Percentiles rank a stretch among this genome's conserved stretches.
These are phyloP conservation scores for Streptanthus diversifolius DNA, from an alignment of 345 rosid genomes.

Conservation along the genomic window DNA sequence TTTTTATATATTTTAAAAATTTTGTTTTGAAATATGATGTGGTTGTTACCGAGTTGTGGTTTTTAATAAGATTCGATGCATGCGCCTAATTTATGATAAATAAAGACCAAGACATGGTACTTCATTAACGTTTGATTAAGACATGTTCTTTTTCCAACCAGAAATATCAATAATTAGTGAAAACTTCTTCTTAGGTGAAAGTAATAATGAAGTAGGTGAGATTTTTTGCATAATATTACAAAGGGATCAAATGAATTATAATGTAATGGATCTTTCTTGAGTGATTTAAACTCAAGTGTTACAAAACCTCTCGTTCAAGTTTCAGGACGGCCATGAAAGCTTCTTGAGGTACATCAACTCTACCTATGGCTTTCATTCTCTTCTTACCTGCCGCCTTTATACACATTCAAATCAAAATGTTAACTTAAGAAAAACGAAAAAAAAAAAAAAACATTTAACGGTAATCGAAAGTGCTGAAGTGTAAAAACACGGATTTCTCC, in stretches of 20 bases:
- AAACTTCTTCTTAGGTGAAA: neutral
- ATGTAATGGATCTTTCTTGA: neutral
- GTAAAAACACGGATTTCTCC: neutral
- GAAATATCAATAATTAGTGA: no score
- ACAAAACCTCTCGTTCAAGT: slow-evolving; percentile 91
- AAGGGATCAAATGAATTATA: neutral
- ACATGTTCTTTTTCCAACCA: neutral
- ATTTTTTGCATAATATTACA: slow-evolving; percentile 5
- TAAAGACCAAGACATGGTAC: neutral
- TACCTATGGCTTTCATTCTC: slow-evolving; percentile 97
- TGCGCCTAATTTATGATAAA: slow-evolving; percentile 2
- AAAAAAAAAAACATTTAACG: neutral
- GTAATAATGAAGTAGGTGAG: neutral
- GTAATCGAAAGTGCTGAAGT: neutral
- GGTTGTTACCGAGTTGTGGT: slow-evolving; percentile 20
- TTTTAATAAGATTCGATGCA: neutral
- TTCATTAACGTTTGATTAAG: neutral
- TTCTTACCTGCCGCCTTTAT: slow-evolving; percentile 94
- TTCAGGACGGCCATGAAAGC: slow-evolving; percentile 98
- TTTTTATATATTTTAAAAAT: neutral
- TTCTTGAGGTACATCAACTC: slow-evolving; percentile 98
- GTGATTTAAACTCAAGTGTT: slow-evolving; percentile 1
- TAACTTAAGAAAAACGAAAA: neutral
- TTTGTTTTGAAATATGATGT: neutral
- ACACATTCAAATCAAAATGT: neutral